phyloP scores from a whole-genome alignment of 306 rosid species.

The Cicer arietinum region DNA sequence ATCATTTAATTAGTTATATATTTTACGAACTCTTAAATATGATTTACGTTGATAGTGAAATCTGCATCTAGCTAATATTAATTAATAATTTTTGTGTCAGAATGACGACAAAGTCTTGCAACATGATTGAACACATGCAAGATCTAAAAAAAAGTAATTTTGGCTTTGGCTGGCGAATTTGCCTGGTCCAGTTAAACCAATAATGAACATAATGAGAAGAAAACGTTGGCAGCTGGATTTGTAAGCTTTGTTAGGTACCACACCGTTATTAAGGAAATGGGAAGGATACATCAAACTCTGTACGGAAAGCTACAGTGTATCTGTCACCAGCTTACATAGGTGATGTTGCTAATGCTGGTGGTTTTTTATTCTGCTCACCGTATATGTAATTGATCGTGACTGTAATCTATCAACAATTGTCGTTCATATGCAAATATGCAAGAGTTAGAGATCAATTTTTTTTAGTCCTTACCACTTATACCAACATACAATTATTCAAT shows the following conservation, averaged over 20 bases:
- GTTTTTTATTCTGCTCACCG: neutral
- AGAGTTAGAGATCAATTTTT: too few relatives aligned
- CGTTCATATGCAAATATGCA: too few relatives aligned
- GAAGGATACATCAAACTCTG: constrained; percentile 27
- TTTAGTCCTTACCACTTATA: too few relatives aligned
- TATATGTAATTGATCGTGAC: neutral
- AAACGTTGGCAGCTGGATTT: constrained; percentile 23
- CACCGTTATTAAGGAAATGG: constrained; percentile 28
- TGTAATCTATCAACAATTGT: too few relatives aligned
- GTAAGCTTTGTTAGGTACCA: constrained; percentile 40
- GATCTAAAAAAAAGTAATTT: neutral
- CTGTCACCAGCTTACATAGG: constrained; percentile 1
- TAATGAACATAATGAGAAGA: constrained; percentile 14
- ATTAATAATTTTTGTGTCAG: constrained; percentile 32
- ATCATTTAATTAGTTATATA: too few relatives aligned
- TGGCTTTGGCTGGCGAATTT: neutral
- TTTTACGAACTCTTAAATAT: neutral
- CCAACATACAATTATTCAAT: too few relatives aligned
- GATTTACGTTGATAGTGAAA: neutral
- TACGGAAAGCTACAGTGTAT: constrained; percentile 38
- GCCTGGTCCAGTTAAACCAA: constrained; percentile 20
- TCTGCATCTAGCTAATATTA: neutral
- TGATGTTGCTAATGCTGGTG: constrained; percentile 22
- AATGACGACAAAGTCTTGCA: constrained; percentile 6
- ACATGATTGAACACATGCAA: constrained; percentile 32